Percentiles rank a stretch among this genome's conserved stretches.
phyloP scores from a whole-genome alignment of 768 basidiomycete species.

The Tricholoma sp. region DNA sequence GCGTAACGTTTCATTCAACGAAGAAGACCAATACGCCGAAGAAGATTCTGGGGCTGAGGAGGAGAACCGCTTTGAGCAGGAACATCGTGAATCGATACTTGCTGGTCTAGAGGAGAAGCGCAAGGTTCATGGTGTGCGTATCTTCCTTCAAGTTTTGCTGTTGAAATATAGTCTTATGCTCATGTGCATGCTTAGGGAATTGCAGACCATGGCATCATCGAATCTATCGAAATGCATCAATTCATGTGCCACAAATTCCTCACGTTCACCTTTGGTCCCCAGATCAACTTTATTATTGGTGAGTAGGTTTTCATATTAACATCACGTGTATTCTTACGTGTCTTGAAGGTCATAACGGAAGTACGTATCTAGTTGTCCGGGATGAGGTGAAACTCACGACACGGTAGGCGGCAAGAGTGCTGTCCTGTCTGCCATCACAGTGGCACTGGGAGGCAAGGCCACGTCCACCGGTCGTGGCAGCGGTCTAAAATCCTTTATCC shows the following conservation, averaged over 20 bases:
- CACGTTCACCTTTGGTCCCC: slow-evolving; percentile 81
- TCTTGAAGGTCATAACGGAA: slow-evolving; percentile 80
- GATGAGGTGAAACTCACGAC: neutral
- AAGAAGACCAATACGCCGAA: slow-evolving; percentile 16
- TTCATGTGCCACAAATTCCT: slow-evolving; percentile 95
- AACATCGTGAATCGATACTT: slow-evolving; percentile 52
- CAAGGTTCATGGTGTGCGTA: slow-evolving; percentile 42
- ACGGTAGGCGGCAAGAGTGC: slow-evolving; percentile 88
- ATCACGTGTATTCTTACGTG: slow-evolving; percentile 1
- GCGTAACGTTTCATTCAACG: slow-evolving; percentile 6
- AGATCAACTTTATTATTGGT: slow-evolving; percentile 98
- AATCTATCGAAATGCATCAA: slow-evolving; percentile 79
- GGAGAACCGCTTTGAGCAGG: slow-evolving; percentile 64
- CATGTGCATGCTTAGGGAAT: slow-evolving; percentile 45
- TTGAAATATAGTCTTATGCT: slow-evolving; percentile 1
- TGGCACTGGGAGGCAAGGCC: slow-evolving; percentile 93
- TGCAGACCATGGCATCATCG: slow-evolving; percentile 86
- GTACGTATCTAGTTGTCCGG: slow-evolving; percentile 31
- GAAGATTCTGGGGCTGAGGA: slow-evolving; percentile 42
- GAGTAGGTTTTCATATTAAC: slow-evolving; percentile 13
- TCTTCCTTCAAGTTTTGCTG: slow-evolving; percentile 1
- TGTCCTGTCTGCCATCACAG: slow-evolving; percentile 85
- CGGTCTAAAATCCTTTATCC: slow-evolving; percentile 81
- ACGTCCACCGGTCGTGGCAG: slow-evolving; percentile 84
- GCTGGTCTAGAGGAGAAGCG: slow-evolving; percentile 46